Conservation (phyloP, 176 grass and related monocot species). For the Oryza australiensis region DNA sequence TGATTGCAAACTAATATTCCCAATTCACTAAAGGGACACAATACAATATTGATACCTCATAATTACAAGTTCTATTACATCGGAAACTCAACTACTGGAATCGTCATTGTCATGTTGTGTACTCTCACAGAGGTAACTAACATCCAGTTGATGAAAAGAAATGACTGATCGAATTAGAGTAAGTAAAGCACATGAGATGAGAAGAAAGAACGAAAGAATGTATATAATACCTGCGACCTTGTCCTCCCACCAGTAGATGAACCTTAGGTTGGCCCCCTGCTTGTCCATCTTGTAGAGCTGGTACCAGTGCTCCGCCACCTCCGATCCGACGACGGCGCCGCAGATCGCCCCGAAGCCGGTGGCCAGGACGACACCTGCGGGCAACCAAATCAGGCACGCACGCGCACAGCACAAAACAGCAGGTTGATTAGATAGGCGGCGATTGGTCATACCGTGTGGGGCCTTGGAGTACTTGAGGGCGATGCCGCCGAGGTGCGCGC, state of each 20-base stretch:
- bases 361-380: slow-evolving; percentile 72
- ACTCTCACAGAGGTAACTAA: background rate
- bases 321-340: slow-evolving; percentile 68
- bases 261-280: slow-evolving; percentile 81
- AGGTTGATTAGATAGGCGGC: background rate
- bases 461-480: slow-evolving; percentile 87
- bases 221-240: slow-evolving; percentile 70
- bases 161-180: background rate
- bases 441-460: slow-evolving; percentile 70
- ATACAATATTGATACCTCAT: background rate
- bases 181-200: background rate
- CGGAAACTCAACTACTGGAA: background rate
- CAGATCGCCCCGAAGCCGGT: slow-evolving; percentile 80
- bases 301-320: slow-evolving; percentile 95
- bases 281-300: slow-evolving; percentile 93
- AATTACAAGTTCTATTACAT: background rate
- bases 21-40: background rate
- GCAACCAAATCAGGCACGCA: background rate
- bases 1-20: background rate
- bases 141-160: background rate
- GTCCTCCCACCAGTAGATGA: slow-evolving; percentile 99
- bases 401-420: background rate
- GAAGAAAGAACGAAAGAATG: slow-evolving; percentile 14
- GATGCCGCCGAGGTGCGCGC: slow-evolving; percentile 74
- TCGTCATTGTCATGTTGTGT: background rate